Conservation (phyloP, 495 filamentous ascomycete species). For the Clohesyomyces aquaticus region DNA sequence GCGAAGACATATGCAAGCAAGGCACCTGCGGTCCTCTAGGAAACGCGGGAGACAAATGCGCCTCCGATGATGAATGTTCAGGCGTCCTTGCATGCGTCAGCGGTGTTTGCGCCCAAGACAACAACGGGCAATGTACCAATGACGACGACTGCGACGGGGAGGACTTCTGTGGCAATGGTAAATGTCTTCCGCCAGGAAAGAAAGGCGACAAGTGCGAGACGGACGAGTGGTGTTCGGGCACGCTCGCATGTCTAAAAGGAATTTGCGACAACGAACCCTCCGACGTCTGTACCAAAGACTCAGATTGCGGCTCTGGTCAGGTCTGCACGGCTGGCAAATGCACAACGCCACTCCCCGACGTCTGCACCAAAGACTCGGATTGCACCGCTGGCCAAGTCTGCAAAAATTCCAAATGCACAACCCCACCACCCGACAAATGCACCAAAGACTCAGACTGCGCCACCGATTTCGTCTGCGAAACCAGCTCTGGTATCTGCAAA, state of each 20-base stretch:
- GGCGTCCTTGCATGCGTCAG: not conserved
- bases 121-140: not conserved
- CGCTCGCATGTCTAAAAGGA: too few species aligned
- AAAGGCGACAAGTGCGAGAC: not conserved
- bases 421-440: not conserved
- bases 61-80: not conserved
- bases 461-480: not conserved
- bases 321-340: too few species aligned
- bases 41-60: not conserved
- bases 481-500: not conserved
- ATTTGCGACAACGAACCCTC: too few species aligned
- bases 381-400: too few species aligned
- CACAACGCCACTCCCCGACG: not conserved
- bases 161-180: not conserved
- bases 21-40: not conserved
- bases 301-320: too few species aligned
- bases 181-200: not conserved
- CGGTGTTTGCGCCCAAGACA: not conserved
- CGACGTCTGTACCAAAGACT: too few species aligned
- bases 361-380: too few species aligned
- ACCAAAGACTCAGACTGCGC: not conserved
- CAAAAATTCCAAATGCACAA: too few species aligned
- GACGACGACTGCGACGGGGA: constrained; percentile 4
- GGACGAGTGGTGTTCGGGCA: too few species aligned
- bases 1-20: not conserved